Evolutionary conservation across 495 filamentous ascomycete species (phyloP).

Genomic region (Pyrenopolyporus hunteri): DNA sequence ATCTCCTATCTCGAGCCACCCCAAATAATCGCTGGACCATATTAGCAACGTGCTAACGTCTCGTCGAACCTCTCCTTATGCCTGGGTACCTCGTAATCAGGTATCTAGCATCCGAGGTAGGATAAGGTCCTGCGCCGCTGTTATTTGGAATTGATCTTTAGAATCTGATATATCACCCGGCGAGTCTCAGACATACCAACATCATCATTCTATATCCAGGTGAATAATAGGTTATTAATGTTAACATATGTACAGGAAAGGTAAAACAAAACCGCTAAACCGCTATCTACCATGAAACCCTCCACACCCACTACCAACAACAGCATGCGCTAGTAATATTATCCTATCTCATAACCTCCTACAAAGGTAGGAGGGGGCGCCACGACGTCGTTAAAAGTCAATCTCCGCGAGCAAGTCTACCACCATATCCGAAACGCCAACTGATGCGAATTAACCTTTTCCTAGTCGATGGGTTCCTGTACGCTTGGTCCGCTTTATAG

Average conservation of each 20-base stretch:
- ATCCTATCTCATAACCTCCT: conserved; percentile 13
- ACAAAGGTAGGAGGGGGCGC: background rate
- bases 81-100: too few relatives aligned
- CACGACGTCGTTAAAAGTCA: background rate
- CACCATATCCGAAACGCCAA: conserved; percentile 13
- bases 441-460: background rate
- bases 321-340: background rate
- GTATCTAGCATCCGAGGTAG: too few relatives aligned
- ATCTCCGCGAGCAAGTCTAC: background rate
- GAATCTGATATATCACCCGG: too few relatives aligned
- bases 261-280: background rate
- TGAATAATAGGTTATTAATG: background rate
- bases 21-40: too few relatives aligned
- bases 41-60: too few relatives aligned
- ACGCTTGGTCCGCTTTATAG: background rate
- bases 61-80: too few relatives aligned
- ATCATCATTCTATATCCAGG: too few relatives aligned
- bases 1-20: too few relatives aligned
- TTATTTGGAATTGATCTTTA: too few relatives aligned
- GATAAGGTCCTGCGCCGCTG: too few relatives aligned
- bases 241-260: conserved; percentile 17
- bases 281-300: background rate
- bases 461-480: background rate
- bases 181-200: too few relatives aligned
- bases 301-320: background rate